Conservation (phyloP, 306 rosid genomes). For the Abrus pulchellus region DNA sequence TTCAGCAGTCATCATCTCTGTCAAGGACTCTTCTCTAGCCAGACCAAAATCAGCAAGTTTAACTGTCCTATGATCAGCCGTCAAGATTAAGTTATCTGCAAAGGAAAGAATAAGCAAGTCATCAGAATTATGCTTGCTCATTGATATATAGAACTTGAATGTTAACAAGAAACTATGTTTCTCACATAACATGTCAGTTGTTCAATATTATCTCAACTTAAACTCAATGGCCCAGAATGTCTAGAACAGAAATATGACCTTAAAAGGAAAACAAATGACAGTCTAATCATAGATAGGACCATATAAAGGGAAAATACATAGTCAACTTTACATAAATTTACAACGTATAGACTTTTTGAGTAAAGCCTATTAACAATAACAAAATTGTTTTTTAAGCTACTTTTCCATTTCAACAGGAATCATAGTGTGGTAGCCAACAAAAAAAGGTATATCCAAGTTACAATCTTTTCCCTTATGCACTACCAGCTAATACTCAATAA, state of each 20-base stretch:
- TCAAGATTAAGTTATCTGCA: conserved; percentile 86
- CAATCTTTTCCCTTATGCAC: conserved; percentile 1
- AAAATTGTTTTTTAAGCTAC: neutral
- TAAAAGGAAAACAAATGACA: neutral
- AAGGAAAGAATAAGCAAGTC: conserved; percentile 37
- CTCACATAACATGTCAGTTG: neutral
- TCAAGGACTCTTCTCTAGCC: conserved; percentile 94
- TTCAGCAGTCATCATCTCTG: conserved; percentile 99
- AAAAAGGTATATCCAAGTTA: conserved; percentile 3
- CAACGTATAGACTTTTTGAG: neutral
- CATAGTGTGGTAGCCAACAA: neutral
- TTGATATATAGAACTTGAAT: neutral
- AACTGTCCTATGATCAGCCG: conserved; percentile 81
- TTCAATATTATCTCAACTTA: conserved; percentile 22
- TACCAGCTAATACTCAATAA: conserved; percentile 10
- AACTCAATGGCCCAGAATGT: conserved; percentile 21
- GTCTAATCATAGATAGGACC: neutral
- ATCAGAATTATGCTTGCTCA: conserved; percentile 37
- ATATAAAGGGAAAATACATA: neutral
- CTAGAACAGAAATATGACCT: conserved; percentile 4
- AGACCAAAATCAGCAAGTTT: conserved; percentile 95
- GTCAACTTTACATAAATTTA: neutral
- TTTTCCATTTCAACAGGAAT: conserved; percentile 16
- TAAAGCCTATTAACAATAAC: conserved; percentile 29
- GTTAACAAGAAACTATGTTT: neutral